A percentile compares a stretch with the other conserved stretches of the same genome.
phyloP scores from a whole-genome alignment of 2,329 filamentous ascomycete genomes.

The Rasamsonia emersonii region DNA sequence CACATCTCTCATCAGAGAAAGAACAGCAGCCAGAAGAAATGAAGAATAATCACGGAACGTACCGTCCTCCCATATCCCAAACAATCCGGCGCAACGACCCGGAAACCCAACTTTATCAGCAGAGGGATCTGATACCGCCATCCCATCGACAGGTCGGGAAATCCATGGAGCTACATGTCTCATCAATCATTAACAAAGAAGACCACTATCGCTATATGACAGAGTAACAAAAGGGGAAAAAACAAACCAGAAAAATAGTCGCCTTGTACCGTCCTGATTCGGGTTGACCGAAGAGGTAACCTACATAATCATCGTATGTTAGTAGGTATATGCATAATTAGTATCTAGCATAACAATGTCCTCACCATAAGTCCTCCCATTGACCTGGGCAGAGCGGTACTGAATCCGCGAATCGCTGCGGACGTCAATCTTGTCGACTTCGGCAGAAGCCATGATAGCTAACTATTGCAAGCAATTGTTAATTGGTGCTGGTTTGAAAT shows the following conservation, averaged over 20 bases:
- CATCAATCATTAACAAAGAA: slow-evolving; percentile 1
- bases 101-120: slow-evolving; percentile 61
- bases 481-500: background rate
- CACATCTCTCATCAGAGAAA: background rate
- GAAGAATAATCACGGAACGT: slow-evolving; percentile 9
- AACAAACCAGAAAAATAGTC: slow-evolving; percentile 46
- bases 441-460: slow-evolving; percentile 3
- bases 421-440: slow-evolving; percentile 52
- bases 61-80: slow-evolving; percentile 76
- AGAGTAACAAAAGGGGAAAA: background rate
- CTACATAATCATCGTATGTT: slow-evolving; percentile 18
- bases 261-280: slow-evolving; percentile 34
- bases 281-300: slow-evolving; percentile 47
- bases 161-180: slow-evolving; percentile 57
- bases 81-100: slow-evolving; percentile 77
- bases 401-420: slow-evolving; percentile 59
- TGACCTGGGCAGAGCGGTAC: slow-evolving; percentile 54
- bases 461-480: background rate
- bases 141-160: slow-evolving; percentile 71
- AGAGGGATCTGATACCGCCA: slow-evolving; percentile 86
- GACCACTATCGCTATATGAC: background rate
- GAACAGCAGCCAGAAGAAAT: background rate
- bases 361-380: slow-evolving; percentile 60
- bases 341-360: slow-evolving; percentile 2
- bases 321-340: background rate